Evolutionary conservation across 129 eudicot species (phyloP), one percentile per base, ranked within the genome.

Genomic region (Heracleum sosnowskyi): DNA sequence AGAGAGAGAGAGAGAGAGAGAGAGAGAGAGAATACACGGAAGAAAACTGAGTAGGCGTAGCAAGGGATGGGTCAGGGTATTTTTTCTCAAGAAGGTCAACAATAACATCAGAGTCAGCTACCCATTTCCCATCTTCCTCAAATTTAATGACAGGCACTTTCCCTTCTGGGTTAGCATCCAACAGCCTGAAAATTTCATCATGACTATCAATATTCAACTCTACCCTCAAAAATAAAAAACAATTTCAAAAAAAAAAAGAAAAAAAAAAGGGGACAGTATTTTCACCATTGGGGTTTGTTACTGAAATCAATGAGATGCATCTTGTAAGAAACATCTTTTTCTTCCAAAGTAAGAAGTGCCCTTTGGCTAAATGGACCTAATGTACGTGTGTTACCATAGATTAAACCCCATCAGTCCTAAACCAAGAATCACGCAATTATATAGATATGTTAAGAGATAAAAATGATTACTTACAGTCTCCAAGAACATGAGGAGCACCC

Each of bases 301-400:
- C 68, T 79, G 7, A 85, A 12, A 79, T 89, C 82, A 74, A 93
- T 86, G 45, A 93, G 84, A 79, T 86, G 85, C 71, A 78, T 69
- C 81, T 81, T 91, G 84, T 93, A 91, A 34, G 95, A 77, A n/a
- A 91, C 82, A 22, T 87, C 81, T 91, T 93, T 93, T 83, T 91
- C 97, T 81, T 93, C 95, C 81, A 93, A 76, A 53, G 98, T 93
- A 81, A 93, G 78, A 53, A 91, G 79, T 41, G 85, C 92, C 91
- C 97, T 89, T 49, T 91, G 97, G 72, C 82, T 57, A 85, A 93
- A 93, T 24, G 98, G 97, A 81, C 98, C 98, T 93, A 68, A 76
- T 37, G 40, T 3, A 37, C 5, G 7, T 37, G 47, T 47, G 41
- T 3, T 17, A 34, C 24, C 53, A 31, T 12, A 53, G 51, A 28